Evolutionary conservation across 805 yeast genomes (phyloP), one percentile per base, ranked within the genome.

Genomic region (Ogataea sp.): DNA sequence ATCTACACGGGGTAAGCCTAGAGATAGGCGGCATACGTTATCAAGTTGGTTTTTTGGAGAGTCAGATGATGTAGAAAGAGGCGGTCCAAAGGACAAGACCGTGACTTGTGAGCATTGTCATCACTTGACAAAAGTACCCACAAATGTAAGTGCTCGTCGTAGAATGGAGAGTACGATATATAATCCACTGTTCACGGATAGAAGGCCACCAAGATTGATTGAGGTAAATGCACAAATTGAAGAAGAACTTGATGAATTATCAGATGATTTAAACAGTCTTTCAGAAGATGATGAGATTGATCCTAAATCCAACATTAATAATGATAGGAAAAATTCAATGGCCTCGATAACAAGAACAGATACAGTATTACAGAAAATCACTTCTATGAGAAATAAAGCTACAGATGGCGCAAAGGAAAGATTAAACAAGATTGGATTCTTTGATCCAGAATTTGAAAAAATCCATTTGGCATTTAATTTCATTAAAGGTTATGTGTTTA

Each of bases 371-470:
- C 36, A 39, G 32, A 47, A 37, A 31, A 27, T 45, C 5, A 41
- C 42, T 11, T 30, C 52, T 10, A 24, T 52, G 7, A 43, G 35
- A 27, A 27, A 36, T 29, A 48, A 46, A 32, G 50, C 48, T 5
- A 46, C 47, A 9, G 39, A 37, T 16, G 46, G 43, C 18, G 49
- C 45, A 30, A 50, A 48, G 31, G 52, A 49, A 9, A 38, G 25
- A 23, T 36, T 52, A 14, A 43, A 43, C 13, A 51, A 50, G 32
- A 39, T 52, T 26, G 59, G 58, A 3, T 49, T 53, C 27, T 53
- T 52, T 30, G 59, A 53, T 43, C 50, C 52, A 4, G 48, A 43
- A 29, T 48, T 55, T 39, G 48, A 48, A 18, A 41, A 34, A 15
- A 14, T 42, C 17, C 39, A 41, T 16, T 30, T 47, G 6, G 15